Percentiles rank a stretch among this genome's conserved stretches.
phyloP scores from a whole-genome alignment of 805 yeast species.

The Candida maris region DNA sequence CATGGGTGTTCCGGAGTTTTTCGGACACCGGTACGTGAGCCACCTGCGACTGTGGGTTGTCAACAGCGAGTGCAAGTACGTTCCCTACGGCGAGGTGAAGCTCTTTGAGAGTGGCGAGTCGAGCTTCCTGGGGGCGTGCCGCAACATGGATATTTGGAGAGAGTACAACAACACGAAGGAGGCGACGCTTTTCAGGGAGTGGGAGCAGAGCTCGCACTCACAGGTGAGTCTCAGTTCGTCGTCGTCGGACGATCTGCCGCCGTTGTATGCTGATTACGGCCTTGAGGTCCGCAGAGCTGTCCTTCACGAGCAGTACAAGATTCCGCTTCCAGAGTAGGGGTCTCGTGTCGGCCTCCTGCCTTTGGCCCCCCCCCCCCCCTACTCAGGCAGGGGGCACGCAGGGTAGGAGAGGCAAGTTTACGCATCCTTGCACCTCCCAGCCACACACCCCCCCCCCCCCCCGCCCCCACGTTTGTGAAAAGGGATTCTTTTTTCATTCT shows the following conservation, averaged over 20 bases:
- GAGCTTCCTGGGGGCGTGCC: slow-evolving; percentile 40
- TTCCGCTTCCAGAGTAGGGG: slow-evolving; percentile 9
- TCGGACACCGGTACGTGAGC: slow-evolving; percentile 31
- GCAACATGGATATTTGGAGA: slow-evolving; percentile 36
- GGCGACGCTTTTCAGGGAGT: slow-evolving; percentile 23
- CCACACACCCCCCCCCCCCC: no score
- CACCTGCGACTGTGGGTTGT: slow-evolving; percentile 39
- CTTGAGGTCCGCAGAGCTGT: slow-evolving; percentile 1
- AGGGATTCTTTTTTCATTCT: no score
- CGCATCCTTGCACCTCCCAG: no score
- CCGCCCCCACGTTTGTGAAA: no score
- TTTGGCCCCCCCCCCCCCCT: no score
- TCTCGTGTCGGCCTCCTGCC: no score
- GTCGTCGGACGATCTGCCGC: slow-evolving; percentile 24
- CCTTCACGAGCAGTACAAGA: slow-evolving; percentile 18
- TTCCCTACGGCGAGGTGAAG: slow-evolving; percentile 38
- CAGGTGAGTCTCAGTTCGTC: slow-evolving; percentile 13
- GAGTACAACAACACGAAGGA: slow-evolving; percentile 35
- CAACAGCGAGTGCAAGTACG: slow-evolving; percentile 35
- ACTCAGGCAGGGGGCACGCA: no score
- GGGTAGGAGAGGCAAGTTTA: no score
- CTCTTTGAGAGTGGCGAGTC: slow-evolving; percentile 32
- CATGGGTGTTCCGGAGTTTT: slow-evolving; percentile 20
- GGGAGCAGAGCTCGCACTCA: slow-evolving; percentile 20
- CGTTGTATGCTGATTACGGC: slow-evolving; percentile 27